phyloP scores from a whole-genome alignment of 306 rosid genomes.

The Lotus japonicus region DNA sequence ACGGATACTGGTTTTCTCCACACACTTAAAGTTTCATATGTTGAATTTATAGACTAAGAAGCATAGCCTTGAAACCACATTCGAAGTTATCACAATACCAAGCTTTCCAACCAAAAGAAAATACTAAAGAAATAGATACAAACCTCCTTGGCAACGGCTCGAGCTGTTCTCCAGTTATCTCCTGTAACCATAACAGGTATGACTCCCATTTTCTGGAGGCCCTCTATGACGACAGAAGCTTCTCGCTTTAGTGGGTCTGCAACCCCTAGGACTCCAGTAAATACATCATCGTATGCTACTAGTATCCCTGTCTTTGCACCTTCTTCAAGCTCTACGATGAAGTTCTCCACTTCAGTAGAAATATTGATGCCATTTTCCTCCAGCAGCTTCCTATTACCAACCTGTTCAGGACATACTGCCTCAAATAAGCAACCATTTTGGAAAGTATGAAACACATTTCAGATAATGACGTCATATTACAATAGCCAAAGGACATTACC shows the following conservation, averaged over 20 bases:
- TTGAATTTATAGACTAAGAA: background rate
- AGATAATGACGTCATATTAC: conserved; percentile 6
- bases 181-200: conserved; percentile 92
- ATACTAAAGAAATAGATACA: conserved; percentile 13
- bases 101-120: conserved; percentile 8
- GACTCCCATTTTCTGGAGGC: conserved; percentile 88
- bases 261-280: conserved; percentile 80
- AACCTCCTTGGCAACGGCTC: conserved; percentile 90
- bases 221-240: conserved; percentile 84
- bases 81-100: background rate
- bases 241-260: conserved; percentile 96
- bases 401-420: conserved; percentile 40
- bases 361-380: conserved; percentile 62
- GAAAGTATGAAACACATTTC: conserved; percentile 1
- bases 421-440: conserved; percentile 20
- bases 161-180: conserved; percentile 96
- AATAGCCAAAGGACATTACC: conserved; percentile 38
- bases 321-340: conserved; percentile 78
- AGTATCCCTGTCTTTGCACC: conserved; percentile 86
- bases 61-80: conserved; percentile 13
- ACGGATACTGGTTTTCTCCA: background rate
- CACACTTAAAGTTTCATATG: background rate
- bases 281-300: conserved; percentile 50
- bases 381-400: conserved; percentile 90
- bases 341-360: conserved; percentile 62